Conservation (phyloP, 2,329 filamentous ascomycete genomes). For the Aspergillus thermomutatus region DNA sequence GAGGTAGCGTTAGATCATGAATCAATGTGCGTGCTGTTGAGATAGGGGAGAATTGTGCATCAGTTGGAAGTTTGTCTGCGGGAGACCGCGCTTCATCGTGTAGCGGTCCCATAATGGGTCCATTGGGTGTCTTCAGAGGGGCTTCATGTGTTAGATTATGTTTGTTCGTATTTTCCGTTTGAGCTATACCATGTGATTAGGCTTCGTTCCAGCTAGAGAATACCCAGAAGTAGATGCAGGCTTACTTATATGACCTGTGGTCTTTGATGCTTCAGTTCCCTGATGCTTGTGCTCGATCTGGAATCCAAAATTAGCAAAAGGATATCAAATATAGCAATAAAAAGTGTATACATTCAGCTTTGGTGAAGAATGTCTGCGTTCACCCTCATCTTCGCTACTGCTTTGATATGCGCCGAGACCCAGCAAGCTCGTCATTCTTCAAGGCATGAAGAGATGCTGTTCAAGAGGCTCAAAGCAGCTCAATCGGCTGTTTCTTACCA, state of each 20-base stretch:
- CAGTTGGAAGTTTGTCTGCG: conserved; percentile 7
- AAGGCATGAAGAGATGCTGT: not conserved
- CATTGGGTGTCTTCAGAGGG: conserved; percentile 16
- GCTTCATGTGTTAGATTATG: conserved; percentile 1
- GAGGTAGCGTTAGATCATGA: conserved; percentile 55
- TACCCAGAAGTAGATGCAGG: not conserved
- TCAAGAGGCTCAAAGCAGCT: not conserved
- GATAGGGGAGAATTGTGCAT: conserved; percentile 45
- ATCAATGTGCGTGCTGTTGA: conserved; percentile 48
- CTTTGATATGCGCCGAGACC: conserved; percentile 43
- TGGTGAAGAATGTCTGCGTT: conserved; percentile 11
- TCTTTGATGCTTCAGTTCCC: conserved; percentile 2
- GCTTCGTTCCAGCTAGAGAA: not conserved
- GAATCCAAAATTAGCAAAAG: conserved; percentile 7
- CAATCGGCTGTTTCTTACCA: not conserved
- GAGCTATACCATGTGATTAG: conserved; percentile 4
- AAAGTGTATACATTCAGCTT: conserved; percentile 21
- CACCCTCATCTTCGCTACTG: conserved; percentile 44
- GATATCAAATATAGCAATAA: not conserved
- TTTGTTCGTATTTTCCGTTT: not conserved
- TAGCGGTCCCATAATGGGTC: conserved; percentile 37
- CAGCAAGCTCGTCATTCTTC: conserved; percentile 30
- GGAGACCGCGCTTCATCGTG: conserved; percentile 20
- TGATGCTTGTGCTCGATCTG: conserved; percentile 7
- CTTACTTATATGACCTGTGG: conserved; percentile 7